Evolutionary conservation across 2,329 filamentous ascomycete genomes (phyloP).

Genomic region (Periconia digitata): DNA sequence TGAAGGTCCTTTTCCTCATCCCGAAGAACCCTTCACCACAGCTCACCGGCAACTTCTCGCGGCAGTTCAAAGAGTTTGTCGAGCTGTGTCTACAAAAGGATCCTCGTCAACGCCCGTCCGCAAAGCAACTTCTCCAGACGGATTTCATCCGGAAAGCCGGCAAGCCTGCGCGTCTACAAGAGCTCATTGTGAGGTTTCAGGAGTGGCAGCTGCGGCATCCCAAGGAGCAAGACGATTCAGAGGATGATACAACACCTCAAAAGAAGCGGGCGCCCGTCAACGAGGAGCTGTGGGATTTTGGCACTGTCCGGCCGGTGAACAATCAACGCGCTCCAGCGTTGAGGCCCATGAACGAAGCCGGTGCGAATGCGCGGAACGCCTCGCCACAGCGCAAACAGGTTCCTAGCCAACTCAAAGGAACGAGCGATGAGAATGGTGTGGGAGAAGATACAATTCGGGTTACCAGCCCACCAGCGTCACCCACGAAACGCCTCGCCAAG

Average conservation of each 20-base stretch:
- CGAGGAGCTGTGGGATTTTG: conserved; percentile 98
- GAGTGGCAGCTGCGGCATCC: conserved; percentile 84
- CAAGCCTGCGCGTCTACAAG: conserved; percentile 93
- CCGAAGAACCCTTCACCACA: conserved; percentile 89
- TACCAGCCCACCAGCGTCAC: conserved; percentile 44
- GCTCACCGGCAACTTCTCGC: conserved; percentile 57
- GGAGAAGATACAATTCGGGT: conserved; percentile 31
- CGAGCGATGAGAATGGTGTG: conserved; percentile 37
- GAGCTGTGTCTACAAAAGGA: conserved; percentile 79
- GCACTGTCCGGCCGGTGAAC: conserved; percentile 82
- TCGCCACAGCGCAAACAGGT: conserved; percentile 40
- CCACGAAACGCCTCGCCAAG: conserved; percentile 43
- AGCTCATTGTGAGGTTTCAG: conserved; percentile 88
- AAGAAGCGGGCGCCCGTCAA: conserved; percentile 54
- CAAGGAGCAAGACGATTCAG: conserved; percentile 54
- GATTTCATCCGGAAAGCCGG: conserved; percentile 90
- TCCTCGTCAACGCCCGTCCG: conserved; percentile 82
- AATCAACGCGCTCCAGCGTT: conserved; percentile 59
- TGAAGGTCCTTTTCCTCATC: conserved; percentile 97
- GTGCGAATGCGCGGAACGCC: conserved; percentile 68
- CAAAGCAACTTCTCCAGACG: conserved; percentile 83
- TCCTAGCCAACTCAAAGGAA: conserved; percentile 20
- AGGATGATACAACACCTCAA: conserved; percentile 39
- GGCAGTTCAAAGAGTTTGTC: conserved; percentile 55
- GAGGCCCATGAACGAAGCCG: conserved; percentile 76